Evolutionary conservation across 164 flowering plant species (phyloP), one percentile per base, ranked within the genome.

Genomic region (Hamamelis virginiana): DNA sequence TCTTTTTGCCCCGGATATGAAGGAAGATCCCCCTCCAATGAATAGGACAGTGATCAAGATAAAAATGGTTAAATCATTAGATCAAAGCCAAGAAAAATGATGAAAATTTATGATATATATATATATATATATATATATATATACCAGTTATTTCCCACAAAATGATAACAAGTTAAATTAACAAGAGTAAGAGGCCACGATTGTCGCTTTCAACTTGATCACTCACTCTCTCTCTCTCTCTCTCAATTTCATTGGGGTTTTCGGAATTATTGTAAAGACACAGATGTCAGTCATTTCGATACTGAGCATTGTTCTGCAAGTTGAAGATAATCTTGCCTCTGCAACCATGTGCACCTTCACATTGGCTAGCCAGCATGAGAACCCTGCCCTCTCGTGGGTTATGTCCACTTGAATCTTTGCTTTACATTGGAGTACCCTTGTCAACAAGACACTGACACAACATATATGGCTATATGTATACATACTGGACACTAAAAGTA

Each of bases 1-100:
- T 62, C 18, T 66, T 76, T 73, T 63, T 62, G 79, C 81, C 81
- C 79, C 79, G 72, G 80, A 78, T 81, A 66, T 71, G 72, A 74
- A 78, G 80, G 81, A 74, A 75, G 71, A 67, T 65, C 61, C 65
- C 69, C 73, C 69, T 69, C 67, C 80, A 69, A 68, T 28, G 65
- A 69, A 74, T 66, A 74, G 50, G 81, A 80, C 80, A 80, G 57
- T 60, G 16, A 66, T 62, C 67, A 62, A 65, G 67, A 70, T 75
- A 59, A 69, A 53, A 68, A 26, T 41, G 25, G 68, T 64, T 63
- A 52, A 70, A 61, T 71, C 73, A 68, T 46, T 46, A 1, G 50
- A 66, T 53, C 33, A 58, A 33, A 33, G 6, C 4, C 41, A 2
- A 33, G 41, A 63, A 58, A 10, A 50, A 59, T 26, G 26, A 62